A percentile compares a stretch with the other conserved stretches of the same genome.
phyloP scores from a whole-genome alignment of 176 grass and related monocot species.

The Chloris gayana region DNA sequence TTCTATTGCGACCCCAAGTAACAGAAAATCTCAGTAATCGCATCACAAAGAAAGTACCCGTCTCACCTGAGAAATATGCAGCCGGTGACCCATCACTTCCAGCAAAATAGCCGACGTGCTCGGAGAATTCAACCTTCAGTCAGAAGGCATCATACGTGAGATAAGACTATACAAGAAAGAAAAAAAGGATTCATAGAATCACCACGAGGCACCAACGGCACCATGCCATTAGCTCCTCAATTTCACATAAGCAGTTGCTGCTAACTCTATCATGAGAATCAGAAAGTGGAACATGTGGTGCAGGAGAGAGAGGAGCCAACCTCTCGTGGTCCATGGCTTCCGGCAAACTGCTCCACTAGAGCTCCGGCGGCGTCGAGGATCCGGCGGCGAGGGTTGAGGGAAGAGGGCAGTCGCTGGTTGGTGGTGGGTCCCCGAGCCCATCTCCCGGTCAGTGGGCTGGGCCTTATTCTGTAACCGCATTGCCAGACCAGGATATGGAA shows the following conservation, averaged over 20 bases:
- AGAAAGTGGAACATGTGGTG: not conserved
- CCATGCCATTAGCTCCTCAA: not conserved
- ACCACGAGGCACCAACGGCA: not conserved
- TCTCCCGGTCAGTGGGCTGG: not conserved
- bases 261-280: not conserved
- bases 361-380: constrained; percentile 28
- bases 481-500: not conserved
- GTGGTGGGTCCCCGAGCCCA: constrained; percentile 1
- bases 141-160: not conserved
- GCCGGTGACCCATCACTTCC: constrained; percentile 71
- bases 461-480: not conserved
- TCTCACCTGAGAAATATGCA: constrained; percentile 83
- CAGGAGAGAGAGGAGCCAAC: not conserved
- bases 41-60: not conserved
- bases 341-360: not conserved
- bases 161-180: not conserved
- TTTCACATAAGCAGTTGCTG: not conserved
- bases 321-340: constrained; percentile 50
- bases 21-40: not conserved
- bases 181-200: not conserved
- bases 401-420: not conserved
- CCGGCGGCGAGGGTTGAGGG: constrained; percentile 28
- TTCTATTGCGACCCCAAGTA: not conserved
- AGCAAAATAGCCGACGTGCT: constrained; percentile 83
- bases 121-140: constrained; percentile 72